Evolutionary conservation across 164 flowering plant species (phyloP).

Genomic region (Vitis vinifera): ASM3070453v1 NC_081817.1:29405501-29406000

Average conservation of each 20-base stretch:
- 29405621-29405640: constrained; percentile 52
- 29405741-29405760: constrained; percentile 62
- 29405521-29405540: constrained; percentile 4
- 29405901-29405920: background rate
- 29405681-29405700: constrained; percentile 65
- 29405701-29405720: constrained; percentile 91
- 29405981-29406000: too few relatives aligned
- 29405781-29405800: background rate
- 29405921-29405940: too few relatives aligned
- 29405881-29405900: background rate
- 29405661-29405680: constrained; percentile 64
- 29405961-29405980: too few relatives aligned
- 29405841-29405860: constrained; percentile 3
- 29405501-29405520: constrained; percentile 66
- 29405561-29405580: background rate
- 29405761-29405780: constrained; percentile 10
- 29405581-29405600: constrained; percentile 58
- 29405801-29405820: too few relatives aligned
- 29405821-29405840: constrained; percentile 7
- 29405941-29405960: too few relatives aligned
- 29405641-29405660: constrained; percentile 35
- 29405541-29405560: background rate
- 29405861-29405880: constrained; percentile 20
- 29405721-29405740: constrained; percentile 89
- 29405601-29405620: constrained; percentile 54